Evolutionary conservation across 495 filamentous ascomycete genomes (phyloP).

Genomic region (Penicillium bovifimosum): DNA sequence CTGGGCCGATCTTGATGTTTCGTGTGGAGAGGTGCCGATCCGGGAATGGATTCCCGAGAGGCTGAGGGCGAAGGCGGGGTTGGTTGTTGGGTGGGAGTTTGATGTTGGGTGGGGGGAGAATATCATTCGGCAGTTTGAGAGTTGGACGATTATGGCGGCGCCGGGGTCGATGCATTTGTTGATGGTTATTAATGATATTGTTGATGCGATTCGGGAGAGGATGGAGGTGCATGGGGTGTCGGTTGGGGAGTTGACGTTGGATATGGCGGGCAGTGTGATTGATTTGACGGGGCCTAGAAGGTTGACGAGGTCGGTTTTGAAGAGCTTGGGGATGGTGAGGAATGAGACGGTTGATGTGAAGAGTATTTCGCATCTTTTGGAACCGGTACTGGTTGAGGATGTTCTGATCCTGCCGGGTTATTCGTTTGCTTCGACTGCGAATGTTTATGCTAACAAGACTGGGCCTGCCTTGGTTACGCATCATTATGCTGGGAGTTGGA

Average conservation of each 20-base stretch:
- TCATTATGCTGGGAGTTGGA: constrained; percentile 6
- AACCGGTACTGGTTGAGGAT: background rate
- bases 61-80: background rate
- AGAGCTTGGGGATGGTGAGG: background rate
- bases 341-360: background rate
- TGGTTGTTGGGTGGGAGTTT: constrained; percentile 5
- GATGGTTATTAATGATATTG: constrained; percentile 2
- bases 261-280: background rate
- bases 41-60: background rate
- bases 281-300: background rate
- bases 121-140: constrained; percentile 1
- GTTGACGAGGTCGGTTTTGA: background rate
- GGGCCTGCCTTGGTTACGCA: background rate
- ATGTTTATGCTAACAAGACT: background rate
- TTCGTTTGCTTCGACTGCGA: background rate
- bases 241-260: background rate
- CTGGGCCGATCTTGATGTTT: constrained; percentile 2
- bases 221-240: background rate
- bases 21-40: constrained; percentile 1
- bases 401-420: constrained; percentile 3
- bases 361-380: background rate
- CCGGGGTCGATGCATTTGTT: background rate
- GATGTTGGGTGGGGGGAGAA: constrained; percentile 1
- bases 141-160: constrained; percentile 3
- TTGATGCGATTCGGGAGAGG: background rate